Conservation (phyloP, 495 filamentous ascomycete genomes). For the Cercophora scortea region DNA sequence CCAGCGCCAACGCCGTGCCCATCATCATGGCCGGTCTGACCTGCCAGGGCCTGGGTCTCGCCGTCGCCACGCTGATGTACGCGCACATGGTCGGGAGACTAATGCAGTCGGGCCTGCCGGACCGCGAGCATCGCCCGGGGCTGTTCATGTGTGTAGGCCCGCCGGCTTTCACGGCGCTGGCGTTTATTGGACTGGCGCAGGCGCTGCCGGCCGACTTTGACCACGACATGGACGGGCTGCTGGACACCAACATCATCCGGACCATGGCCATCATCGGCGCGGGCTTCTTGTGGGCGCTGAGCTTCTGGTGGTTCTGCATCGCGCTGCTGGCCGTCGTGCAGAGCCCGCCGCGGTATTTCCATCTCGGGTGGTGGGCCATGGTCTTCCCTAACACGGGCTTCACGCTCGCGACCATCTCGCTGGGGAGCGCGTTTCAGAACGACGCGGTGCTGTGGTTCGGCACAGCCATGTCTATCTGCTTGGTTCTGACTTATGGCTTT, state of each 20-base stretch:
- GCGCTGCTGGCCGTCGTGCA: conserved; percentile 47
- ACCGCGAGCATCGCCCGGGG: conserved; percentile 42
- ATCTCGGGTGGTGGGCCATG: conserved; percentile 49
- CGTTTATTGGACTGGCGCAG: conserved; percentile 20
- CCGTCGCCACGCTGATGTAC: conserved; percentile 47
- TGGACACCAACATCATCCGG: conserved; percentile 25
- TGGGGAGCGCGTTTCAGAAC: conserved; percentile 38
- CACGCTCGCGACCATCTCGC: conserved; percentile 39
- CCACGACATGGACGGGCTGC: conserved; percentile 19
- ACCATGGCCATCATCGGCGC: conserved; percentile 47
- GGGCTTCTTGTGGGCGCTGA: conserved; percentile 67
- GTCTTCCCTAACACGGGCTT: conserved; percentile 57
- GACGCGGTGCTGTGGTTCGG: conserved; percentile 36
- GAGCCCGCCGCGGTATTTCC: conserved; percentile 44
- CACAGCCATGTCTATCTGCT: conserved; percentile 43
- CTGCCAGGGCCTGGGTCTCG: conserved; percentile 47
- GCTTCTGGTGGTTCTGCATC: conserved; percentile 67
- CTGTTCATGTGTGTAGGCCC: conserved; percentile 70
- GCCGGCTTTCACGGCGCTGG: conserved; percentile 50
- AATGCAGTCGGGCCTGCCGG: conserved; percentile 51
- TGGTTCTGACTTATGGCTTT: conserved; percentile 51
- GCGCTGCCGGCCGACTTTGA: conserved; percentile 27
- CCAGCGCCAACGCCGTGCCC: conserved; percentile 24
- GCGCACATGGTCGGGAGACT: conserved; percentile 53
- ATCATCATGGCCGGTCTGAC: conserved; percentile 44